Evolutionary conservation across 2,329 filamentous ascomycete genomes (phyloP).

Genomic region (Colletotrichum orbiculare): DNA sequence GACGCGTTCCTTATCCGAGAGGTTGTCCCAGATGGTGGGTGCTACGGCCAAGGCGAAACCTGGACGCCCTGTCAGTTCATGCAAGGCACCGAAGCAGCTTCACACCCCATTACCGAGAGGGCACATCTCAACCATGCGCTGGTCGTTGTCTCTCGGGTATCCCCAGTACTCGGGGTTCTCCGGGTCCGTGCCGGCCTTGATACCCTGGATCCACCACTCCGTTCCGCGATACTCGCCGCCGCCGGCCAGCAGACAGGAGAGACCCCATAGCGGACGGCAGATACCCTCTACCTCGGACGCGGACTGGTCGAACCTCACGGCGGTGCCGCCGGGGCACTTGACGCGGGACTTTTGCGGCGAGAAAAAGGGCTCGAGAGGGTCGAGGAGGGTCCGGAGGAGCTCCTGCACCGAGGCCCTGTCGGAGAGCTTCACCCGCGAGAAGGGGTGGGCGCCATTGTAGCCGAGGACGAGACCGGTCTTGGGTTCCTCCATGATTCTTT

Average conservation of each 20-base stretch:
- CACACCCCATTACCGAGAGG: slow-evolving; percentile 65
- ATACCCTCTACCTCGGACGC: slow-evolving; percentile 83
- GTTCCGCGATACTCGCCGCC: slow-evolving; percentile 72
- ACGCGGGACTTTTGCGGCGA: slow-evolving; percentile 74
- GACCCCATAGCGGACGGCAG: slow-evolving; percentile 79
- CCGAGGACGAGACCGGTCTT: slow-evolving; percentile 53
- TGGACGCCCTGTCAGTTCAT: slow-evolving; percentile 35
- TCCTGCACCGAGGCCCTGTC: slow-evolving; percentile 68
- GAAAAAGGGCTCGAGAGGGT: slow-evolving; percentile 78
- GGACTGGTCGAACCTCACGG: slow-evolving; percentile 80
- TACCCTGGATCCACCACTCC: slow-evolving; percentile 75
- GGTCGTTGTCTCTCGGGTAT: slow-evolving; percentile 78
- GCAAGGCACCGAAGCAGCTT: no score
- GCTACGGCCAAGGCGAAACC: slow-evolving; percentile 79
- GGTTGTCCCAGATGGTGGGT: slow-evolving; percentile 71
- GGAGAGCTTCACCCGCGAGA: slow-evolving; percentile 61
- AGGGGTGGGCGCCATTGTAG: slow-evolving; percentile 65
- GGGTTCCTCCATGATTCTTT: slow-evolving; percentile 26
- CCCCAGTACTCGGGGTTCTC: slow-evolving; percentile 80
- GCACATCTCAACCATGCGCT: slow-evolving; percentile 88
- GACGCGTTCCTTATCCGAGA: slow-evolving; percentile 69
- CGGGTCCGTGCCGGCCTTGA: slow-evolving; percentile 78
- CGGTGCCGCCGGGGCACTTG: slow-evolving; percentile 74
- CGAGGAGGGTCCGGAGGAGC: slow-evolving; percentile 71
- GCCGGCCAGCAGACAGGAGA: slow-evolving; percentile 77